These are phyloP conservation scores for Aegilops sharonensis DNA, from an alignment of 176 grass and related monocot genomes.

Conservation along the genomic window DNA sequence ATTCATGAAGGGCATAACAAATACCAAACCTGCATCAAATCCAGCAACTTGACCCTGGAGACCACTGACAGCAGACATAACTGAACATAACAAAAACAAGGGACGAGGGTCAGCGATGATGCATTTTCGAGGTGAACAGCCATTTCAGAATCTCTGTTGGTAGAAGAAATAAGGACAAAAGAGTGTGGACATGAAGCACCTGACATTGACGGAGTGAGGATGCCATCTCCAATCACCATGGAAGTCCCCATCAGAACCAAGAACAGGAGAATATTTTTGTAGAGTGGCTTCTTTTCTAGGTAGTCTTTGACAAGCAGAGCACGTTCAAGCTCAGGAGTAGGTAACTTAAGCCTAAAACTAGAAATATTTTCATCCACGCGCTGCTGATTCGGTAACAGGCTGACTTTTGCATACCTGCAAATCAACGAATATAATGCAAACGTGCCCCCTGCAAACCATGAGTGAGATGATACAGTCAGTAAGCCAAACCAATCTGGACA, in stretches of 20 bases:
- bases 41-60: slow-evolving; percentile 83
- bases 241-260: slow-evolving; percentile 95
- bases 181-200: slow-evolving; percentile 42
- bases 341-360: slow-evolving; percentile 89
- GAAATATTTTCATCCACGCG: slow-evolving; percentile 89
- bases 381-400: slow-evolving; percentile 85
- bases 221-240: slow-evolving; percentile 97
- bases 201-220: slow-evolving; percentile 99
- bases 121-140: not conserved
- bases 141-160: not conserved
- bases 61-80: slow-evolving; percentile 98
- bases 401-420: slow-evolving; percentile 95
- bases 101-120: slow-evolving; percentile 3
- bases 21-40: slow-evolving; percentile 64
- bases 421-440: slow-evolving; percentile 96
- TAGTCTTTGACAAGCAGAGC: slow-evolving; percentile 75
- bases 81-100: slow-evolving; percentile 42
- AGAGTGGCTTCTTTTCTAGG: slow-evolving; percentile 70
- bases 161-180: slow-evolving; percentile 17
- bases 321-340: slow-evolving; percentile 86
- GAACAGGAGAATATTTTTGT: slow-evolving; percentile 80
- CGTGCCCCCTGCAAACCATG: slow-evolving; percentile 65
- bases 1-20: not conserved
- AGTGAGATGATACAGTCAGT: not conserved
- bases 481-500: slow-evolving; percentile 10